These are phyloP conservation scores for Pythium phragmiticola DNA, from an alignment of 352 stramenopile genomes.

Conservation along the genomic window DNA sequence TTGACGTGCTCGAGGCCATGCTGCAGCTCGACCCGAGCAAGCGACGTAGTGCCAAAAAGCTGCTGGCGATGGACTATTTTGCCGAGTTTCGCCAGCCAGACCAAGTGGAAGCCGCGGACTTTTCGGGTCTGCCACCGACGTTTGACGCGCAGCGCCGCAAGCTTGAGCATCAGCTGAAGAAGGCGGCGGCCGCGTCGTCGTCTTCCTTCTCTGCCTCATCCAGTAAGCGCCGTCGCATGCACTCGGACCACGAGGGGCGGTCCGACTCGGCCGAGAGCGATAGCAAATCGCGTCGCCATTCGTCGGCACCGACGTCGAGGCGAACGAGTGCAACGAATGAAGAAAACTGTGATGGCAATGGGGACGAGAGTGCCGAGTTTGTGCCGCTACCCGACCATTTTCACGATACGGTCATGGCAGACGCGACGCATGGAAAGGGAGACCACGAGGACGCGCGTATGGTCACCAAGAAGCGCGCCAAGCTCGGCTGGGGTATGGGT, in stretches of 20 bases:
- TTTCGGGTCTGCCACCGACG: conserved; percentile 42
- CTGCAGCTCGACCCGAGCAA: conserved; percentile 73
- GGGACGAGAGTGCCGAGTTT: conserved; percentile 1
- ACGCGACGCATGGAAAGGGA: not conserved
- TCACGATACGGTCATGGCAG: conserved; percentile 9
- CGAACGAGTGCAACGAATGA: conserved; percentile 11
- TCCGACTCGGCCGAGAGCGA: conserved; percentile 11
- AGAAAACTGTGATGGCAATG: not conserved
- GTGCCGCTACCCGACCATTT: conserved; percentile 21
- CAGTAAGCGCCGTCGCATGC: conserved; percentile 25
- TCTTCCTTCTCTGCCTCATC: not conserved
- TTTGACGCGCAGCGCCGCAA: conserved; percentile 63
- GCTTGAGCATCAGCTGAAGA: conserved; percentile 45
- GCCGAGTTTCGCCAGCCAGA: conserved; percentile 24
- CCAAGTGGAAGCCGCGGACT: conserved; percentile 32
- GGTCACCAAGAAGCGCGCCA: conserved; percentile 43
- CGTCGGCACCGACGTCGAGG: not conserved
- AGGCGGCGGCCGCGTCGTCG: not conserved
- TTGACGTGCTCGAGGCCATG: conserved; percentile 72
- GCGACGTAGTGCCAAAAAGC: conserved; percentile 42
- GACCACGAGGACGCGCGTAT: not conserved
- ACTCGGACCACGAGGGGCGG: conserved; percentile 9
- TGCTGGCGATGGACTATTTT: conserved; percentile 67
- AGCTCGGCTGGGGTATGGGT: conserved; percentile 83
- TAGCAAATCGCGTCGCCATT: conserved; percentile 12